Conservation (phyloP, 1,284 basidiomycete species). For the Stereum hirsutum region DNA sequence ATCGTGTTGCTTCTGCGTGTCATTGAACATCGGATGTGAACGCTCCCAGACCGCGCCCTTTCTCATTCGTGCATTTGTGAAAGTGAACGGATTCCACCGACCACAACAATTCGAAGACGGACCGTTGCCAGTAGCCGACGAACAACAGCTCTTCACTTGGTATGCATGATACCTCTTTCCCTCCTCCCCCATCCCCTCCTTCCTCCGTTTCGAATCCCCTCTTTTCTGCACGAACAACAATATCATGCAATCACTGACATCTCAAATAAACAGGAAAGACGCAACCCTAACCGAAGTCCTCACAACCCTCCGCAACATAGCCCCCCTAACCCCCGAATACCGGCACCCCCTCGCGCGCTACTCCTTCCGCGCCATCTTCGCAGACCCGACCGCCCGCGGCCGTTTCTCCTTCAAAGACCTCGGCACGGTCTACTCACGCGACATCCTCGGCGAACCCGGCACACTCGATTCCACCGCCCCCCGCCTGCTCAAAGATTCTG, state of each 20-base stretch:
- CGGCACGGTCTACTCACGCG: constrained; percentile 69
- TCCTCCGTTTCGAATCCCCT: too few species aligned
- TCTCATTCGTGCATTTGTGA: constrained; percentile 72
- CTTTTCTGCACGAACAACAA: neutral
- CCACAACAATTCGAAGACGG: constrained; percentile 66
- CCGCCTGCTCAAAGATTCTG: constrained; percentile 45
- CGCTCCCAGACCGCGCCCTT: constrained; percentile 72
- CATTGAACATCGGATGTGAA: too few species aligned
- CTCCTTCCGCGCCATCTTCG: constrained; percentile 68
- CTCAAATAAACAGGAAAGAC: constrained; percentile 48
- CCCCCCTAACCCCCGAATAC: constrained; percentile 55
- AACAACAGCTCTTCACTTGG: constrained; percentile 74
- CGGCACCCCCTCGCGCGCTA: constrained; percentile 71
- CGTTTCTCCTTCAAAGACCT: constrained; percentile 66
- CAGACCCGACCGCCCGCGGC: constrained; percentile 60
- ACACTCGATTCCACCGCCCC: constrained; percentile 43
- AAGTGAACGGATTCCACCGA: constrained; percentile 67
- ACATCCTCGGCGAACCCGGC: constrained; percentile 71
- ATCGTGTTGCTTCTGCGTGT: too few species aligned
- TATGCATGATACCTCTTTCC: constrained; percentile 19
- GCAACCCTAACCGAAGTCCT: constrained; percentile 69
- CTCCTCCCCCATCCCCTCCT: too few species aligned
- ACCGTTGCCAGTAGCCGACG: constrained; percentile 61
- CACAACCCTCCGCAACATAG: constrained; percentile 59
- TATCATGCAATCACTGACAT: neutral